A percentile compares a stretch with the other conserved stretches of the same genome.
These are phyloP conservation scores for Trametes polyzona DNA, from an alignment of 1,284 basidiomycete genomes.

Conservation along the genomic window DNA sequence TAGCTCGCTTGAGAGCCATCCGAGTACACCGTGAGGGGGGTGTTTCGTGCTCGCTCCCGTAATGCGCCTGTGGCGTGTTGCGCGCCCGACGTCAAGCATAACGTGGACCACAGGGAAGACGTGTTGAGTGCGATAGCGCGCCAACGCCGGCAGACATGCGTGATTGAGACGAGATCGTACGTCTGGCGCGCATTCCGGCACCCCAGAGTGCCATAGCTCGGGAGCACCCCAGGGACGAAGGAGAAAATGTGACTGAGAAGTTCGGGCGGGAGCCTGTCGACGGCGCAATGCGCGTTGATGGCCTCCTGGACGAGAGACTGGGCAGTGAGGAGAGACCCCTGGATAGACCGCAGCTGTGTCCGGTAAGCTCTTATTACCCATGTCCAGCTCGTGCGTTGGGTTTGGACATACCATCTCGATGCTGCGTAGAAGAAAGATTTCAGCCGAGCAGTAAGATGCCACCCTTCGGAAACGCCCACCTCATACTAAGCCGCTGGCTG, in stretches of 20 bases:
- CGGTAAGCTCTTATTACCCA: not conserved
- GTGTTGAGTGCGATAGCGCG: conserved; percentile 18
- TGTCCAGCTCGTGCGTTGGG: no score
- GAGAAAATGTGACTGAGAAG: conserved; percentile 18
- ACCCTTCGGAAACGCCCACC: not conserved
- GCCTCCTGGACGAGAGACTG: conserved; percentile 14
- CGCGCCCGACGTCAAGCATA: conserved; percentile 10
- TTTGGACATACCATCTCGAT: not conserved
- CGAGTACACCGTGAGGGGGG: conserved; percentile 11
- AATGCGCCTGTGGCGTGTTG: conserved; percentile 1
- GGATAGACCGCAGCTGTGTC: conserved; percentile 9
- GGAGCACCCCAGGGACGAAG: conserved; percentile 4
- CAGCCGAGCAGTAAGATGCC: not conserved
- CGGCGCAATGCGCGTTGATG: conserved; percentile 7
- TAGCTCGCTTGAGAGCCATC: conserved; percentile 6
- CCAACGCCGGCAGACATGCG: conserved; percentile 24
- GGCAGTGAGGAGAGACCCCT: not conserved
- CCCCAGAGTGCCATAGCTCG: not conserved
- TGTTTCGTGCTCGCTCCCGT: conserved; percentile 9
- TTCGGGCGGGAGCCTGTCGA: conserved; percentile 18
- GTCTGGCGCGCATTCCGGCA: conserved; percentile 3
- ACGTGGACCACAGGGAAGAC: conserved; percentile 22
- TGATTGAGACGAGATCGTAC: conserved; percentile 20
- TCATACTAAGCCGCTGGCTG: not conserved
- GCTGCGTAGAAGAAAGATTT: not conserved